These are phyloP conservation scores for Mikania micrantha DNA, from an alignment of 129 eudicot genomes.

Conservation along the genomic window DNA sequence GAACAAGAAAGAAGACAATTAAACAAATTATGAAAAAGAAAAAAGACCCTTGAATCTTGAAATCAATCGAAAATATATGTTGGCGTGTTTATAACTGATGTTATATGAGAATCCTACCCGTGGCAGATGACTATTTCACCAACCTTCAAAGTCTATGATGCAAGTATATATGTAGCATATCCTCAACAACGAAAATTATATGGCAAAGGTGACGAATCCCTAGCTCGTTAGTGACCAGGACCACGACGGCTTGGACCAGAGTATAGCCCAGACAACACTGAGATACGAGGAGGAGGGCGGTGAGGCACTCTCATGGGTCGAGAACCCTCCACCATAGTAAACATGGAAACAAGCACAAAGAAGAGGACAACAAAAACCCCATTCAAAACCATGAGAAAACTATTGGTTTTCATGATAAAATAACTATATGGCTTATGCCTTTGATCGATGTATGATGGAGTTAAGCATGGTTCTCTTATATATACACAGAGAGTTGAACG, in stretches of 20 bases:
- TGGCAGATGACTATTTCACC: too few species aligned
- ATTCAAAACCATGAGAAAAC: not conserved
- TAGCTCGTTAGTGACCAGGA: not conserved
- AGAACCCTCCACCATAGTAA: not conserved
- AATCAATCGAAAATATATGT: not conserved
- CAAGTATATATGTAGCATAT: too few species aligned
- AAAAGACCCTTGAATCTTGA: not conserved
- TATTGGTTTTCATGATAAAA: not conserved
- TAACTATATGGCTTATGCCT: not conserved
- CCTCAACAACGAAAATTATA: too few species aligned
- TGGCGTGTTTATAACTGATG: too few species aligned
- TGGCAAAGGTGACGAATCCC: not conserved
- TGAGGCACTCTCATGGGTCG: not conserved
- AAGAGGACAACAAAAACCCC: not conserved
- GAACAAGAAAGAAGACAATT: not conserved
- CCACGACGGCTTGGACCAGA: not conserved
- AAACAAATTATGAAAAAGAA: not conserved
- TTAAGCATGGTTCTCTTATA: not conserved
- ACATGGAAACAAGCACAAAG: conserved; percentile 6
- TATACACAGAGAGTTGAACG: not conserved
- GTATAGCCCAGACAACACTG: not conserved
- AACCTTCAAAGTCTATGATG: too few species aligned
- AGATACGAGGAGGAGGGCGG: not conserved
- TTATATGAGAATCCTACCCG: too few species aligned
- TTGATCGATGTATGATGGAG: not conserved